These are phyloP conservation scores for Trichoderma asperelloides DNA, from an alignment of 495 filamentous ascomycete species.

Conservation along the genomic window DNA sequence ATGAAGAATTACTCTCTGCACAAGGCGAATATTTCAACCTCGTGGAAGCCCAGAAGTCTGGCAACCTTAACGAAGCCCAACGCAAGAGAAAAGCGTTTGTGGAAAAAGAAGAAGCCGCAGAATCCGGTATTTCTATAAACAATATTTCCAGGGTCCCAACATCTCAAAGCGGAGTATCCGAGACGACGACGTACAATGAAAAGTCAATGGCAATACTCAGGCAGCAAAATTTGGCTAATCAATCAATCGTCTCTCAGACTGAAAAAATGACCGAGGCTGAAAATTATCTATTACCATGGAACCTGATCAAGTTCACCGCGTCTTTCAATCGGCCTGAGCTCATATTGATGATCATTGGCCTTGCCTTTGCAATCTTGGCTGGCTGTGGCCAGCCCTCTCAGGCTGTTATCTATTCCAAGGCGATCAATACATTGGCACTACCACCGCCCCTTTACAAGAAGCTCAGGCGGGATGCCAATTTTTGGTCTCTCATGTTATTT, in stretches of 20 bases:
- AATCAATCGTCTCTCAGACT: no score
- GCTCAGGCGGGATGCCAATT: conserved; percentile 31
- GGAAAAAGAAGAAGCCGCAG: conserved; percentile 33
- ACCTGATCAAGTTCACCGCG: not conserved
- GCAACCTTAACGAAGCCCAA: conserved; percentile 43
- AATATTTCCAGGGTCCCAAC: conserved; percentile 46
- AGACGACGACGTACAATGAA: not conserved
- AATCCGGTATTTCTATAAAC: conserved; percentile 62
- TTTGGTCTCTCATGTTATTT: conserved; percentile 50
- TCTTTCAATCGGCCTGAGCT: not conserved
- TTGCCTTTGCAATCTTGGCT: conserved; percentile 12
- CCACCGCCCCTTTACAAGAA: not conserved
- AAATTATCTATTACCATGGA: not conserved
- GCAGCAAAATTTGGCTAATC: no score
- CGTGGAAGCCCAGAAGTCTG: conserved; percentile 49
- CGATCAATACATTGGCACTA: conserved; percentile 14
- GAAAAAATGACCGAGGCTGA: no score
- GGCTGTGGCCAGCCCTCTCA: conserved; percentile 21
- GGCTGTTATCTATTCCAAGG: conserved; percentile 24
- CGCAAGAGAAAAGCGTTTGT: conserved; percentile 25
- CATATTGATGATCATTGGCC: conserved; percentile 15
- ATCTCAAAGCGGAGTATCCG: not conserved
- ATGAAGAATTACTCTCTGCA: conserved; percentile 54
- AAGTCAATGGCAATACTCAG: not conserved
- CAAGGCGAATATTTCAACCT: conserved; percentile 49